Evolutionary conservation across 2,329 filamentous ascomycete species (phyloP).

Genomic region (Neofusicoccum ribis): DNA sequence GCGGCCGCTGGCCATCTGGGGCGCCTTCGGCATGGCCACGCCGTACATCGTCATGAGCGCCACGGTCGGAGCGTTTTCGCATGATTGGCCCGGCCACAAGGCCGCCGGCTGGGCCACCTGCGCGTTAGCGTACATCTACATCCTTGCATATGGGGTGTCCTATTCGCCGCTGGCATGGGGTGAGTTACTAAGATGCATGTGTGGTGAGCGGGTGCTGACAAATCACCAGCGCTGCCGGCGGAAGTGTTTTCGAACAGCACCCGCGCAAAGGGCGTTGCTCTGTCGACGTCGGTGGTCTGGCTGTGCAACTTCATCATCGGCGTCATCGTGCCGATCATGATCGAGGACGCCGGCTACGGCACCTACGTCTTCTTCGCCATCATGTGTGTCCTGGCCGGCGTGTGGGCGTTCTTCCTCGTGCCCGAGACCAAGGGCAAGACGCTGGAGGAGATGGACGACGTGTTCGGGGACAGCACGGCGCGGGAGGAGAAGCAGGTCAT

Average conservation of each 20-base stretch:
- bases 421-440: conserved; percentile 38
- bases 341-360: conserved; percentile 56
- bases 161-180: conserved; percentile 33
- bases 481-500: conserved; percentile 32
- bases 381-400: conserved; percentile 34
- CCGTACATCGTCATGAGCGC: conserved; percentile 53
- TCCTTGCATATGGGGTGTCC: conserved; percentile 57
- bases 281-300: conserved; percentile 65
- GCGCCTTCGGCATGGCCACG: conserved; percentile 25
- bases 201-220: not conserved
- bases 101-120: conserved; percentile 55
- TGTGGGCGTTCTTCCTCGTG: conserved; percentile 37
- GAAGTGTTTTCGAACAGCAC: conserved; percentile 21
- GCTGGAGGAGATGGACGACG: conserved; percentile 38
- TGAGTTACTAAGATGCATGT: not conserved
- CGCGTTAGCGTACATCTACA: conserved; percentile 49
- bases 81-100: conserved; percentile 52
- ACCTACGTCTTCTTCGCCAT: conserved; percentile 41
- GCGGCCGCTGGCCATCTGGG: conserved; percentile 21
- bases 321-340: conserved; percentile 64
- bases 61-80: conserved; percentile 54
- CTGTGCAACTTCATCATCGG: conserved; percentile 64
- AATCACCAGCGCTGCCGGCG: not conserved
- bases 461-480: conserved; percentile 34
- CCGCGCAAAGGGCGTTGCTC: conserved; percentile 47